Base-by-base conservation (phyloP, 108 stramenopile genomes). In the Skeletonema marinoi region DNA sequence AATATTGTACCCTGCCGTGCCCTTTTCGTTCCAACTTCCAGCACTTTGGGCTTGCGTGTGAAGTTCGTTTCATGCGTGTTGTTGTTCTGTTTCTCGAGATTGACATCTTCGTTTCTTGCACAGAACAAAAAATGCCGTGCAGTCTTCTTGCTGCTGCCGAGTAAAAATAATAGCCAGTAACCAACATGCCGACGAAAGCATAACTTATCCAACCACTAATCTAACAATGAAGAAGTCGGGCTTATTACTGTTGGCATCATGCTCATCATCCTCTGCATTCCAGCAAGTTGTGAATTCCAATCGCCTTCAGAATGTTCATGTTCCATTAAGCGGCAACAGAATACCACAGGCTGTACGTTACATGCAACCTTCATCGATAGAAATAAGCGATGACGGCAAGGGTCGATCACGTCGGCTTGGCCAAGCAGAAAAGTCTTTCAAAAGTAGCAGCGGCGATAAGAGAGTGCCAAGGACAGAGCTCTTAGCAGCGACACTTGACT, bases 401-500 rank as follows among this genome's bases (percentile, higher is more conserved):
- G 54, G 16, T 29, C 54, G 19, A 25, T 56, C 54, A 25, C 54
- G 54, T 56, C 54, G 54, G 0, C 25, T 56, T 21, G 54, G 21
- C 7, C 6, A 21, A 11, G 39, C 12, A 8, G 54, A 56, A 7
- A 29, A 19, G 25, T 29, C 21, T 56, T 51, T 13, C 6, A 51
- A 51, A 19, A 19, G 3, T 41, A 41, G 39, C 39, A 46, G 16
- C 16, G 5, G 21, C 29, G 54, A 56, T 56, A 56, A 56, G 54
- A 21, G 54, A 56, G 54, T 56, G 25, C 54, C 54, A 29, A 56
- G 25, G n/a, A 56, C 54, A 25, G 54, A 56, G 21, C 7, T 80
- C 12, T 58, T 68, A 13, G 73, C 51, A 50, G 67, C 73, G 7
- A 68, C 78, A 21, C 78, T 80, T 25, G 67, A 73, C n/a, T 61